Conservation (phyloP, 768 basidiomycete genomes). For the Porphyrellus cyaneotinctus region DNA sequence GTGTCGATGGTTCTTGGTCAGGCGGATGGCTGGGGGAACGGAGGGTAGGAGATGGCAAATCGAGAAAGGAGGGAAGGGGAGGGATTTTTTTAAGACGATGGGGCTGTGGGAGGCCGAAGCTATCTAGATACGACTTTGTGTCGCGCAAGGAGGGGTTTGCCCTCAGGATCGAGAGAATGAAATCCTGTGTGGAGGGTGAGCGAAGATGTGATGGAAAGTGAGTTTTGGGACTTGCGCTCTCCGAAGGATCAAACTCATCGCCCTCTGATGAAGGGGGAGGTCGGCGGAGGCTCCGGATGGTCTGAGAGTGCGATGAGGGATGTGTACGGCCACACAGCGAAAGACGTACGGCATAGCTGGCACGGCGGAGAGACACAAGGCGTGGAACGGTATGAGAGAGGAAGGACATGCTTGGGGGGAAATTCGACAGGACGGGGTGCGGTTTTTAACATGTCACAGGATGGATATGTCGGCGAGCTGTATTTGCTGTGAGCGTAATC, state of each 20-base stretch:
- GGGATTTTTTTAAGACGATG: constrained; percentile 24
- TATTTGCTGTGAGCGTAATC: constrained; percentile 28
- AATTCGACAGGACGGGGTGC: not conserved
- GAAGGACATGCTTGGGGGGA: constrained; percentile 20
- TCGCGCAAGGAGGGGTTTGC: constrained; percentile 91
- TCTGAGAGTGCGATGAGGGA: constrained; percentile 25
- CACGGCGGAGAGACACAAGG: constrained; percentile 33
- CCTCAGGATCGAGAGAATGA: constrained; percentile 90
- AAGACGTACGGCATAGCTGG: constrained; percentile 49
- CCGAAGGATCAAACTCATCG: constrained; percentile 35
- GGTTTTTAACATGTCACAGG: constrained; percentile 25
- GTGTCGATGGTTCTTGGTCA: constrained; percentile 5
- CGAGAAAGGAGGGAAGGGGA: constrained; percentile 21
- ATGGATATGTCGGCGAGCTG: constrained; percentile 17
- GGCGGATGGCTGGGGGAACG: constrained; percentile 3
- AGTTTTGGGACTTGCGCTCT: constrained; percentile 42
- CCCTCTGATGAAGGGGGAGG: constrained; percentile 7
- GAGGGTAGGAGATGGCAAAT: constrained; percentile 23
- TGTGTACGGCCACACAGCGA: not conserved
- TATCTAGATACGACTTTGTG: constrained; percentile 83
- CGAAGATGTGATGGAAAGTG: not conserved
- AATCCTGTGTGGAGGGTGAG: constrained; percentile 58
- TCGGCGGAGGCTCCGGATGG: constrained; percentile 29
- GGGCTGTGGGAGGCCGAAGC: constrained; percentile 72
- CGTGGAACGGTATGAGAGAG: constrained; percentile 14